Base-by-base conservation (phyloP, 1,284 basidiomycete species). In the Trichosporon ovoides region DNA sequence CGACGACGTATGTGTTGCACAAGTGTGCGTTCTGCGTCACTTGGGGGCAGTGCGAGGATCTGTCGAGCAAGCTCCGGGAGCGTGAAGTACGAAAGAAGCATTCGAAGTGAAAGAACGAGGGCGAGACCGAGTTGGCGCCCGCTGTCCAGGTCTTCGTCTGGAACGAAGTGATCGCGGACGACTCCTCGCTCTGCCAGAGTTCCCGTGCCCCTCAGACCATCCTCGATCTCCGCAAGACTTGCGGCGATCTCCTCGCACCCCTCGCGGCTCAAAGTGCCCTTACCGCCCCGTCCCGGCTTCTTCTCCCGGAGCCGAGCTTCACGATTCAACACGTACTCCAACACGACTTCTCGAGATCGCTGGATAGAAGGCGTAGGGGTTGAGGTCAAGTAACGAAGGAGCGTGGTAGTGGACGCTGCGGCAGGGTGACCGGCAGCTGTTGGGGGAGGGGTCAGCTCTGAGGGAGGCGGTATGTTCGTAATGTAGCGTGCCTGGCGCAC, bases 61-160 rank as follows among this genome's bases (percentile, higher is more conserved):
- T 77, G 71, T 12, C 65, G 58, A 1, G 68, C 68, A 0, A 77
- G 66, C 40, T 76, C 74, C 22, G 61, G 61, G 19, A 73, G 64
- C 4, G 71, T 70, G 49, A 77, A 74, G 57, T 77, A 77, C 16
- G 73, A 75, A 54, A 77, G 53, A 7, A 70, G 71, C 68, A 77
- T 68, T n/a, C 76, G 63, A 4, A 77, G 58, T 0, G 73, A 73
- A 3, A 77, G 63, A 3, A 76, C 60, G 9, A 77, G 63, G 0
- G 72, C 68, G 18, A 74, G 57, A 0, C 72, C 71, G 10, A 65
- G 65, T 53, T 70, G 65, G 18, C 73, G 64, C 22, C 66, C 57
- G 36, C 68, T 62, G 46, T 66, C 64, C 6, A 74, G 63, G 34
- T 68, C 60, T 14, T 60, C 58, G 36, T 63, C 61, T 10, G 57